Conservation (phyloP, 805 yeast genomes). For the Metschnikowia lochheadii region DNA sequence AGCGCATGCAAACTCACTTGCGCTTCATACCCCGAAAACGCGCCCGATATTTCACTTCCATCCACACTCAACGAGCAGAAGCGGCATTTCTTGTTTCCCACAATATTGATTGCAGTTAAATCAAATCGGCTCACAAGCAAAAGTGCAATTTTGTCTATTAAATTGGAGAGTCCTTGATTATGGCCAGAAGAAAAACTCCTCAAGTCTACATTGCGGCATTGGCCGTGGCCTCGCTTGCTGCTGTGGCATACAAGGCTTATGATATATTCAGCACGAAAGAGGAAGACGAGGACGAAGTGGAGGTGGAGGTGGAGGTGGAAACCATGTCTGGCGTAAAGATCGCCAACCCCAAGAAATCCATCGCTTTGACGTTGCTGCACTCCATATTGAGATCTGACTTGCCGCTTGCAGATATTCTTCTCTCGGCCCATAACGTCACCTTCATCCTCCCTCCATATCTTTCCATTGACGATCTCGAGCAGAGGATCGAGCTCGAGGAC, state of each 20-base stretch:
- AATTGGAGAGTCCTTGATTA: background rate
- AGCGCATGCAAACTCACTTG: background rate
- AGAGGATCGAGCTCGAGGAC: conserved; percentile 14
- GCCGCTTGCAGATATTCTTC: conserved; percentile 37
- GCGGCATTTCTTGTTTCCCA: too few relatives aligned
- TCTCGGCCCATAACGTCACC: conserved; percentile 36
- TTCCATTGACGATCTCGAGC: conserved; percentile 34
- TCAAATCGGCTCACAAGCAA: too few relatives aligned
- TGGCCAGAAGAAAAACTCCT: conserved; percentile 24
- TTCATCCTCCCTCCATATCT: conserved; percentile 43
- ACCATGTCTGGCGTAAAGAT: background rate
- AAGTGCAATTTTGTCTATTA: too few relatives aligned
- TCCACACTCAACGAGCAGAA: background rate
- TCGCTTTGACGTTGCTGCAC: conserved; percentile 41
- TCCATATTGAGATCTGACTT: conserved; percentile 34
- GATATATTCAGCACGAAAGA: conserved; percentile 12
- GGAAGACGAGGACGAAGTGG: background rate
- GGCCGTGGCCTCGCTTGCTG: conserved; percentile 32
- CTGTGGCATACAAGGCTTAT: conserved; percentile 33
- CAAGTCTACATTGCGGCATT: conserved; percentile 30
- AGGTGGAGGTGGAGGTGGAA: background rate
- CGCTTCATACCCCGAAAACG: background rate
- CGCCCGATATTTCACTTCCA: background rate
- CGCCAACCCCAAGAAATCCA: conserved; percentile 28
- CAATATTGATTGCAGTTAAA: too few relatives aligned